Percentiles rank a stretch among this genome's conserved stretches.
Conservation (phyloP, 2,329 filamentous ascomycete genomes). For the Juglanconis juglandina region DNA sequence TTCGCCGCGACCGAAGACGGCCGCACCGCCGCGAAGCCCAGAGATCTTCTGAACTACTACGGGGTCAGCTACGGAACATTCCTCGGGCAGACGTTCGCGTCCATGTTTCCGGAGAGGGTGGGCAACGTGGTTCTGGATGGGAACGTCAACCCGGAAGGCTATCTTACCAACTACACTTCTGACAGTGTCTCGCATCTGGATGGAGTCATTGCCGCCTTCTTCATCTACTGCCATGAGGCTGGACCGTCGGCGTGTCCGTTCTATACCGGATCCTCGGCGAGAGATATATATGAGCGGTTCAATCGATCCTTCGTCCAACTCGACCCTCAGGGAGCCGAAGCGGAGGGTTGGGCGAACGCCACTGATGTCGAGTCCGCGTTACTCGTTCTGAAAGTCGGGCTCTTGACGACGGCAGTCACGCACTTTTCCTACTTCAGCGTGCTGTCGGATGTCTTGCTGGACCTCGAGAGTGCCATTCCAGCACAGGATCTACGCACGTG, state of each 20-base stretch:
- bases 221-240: conserved; percentile 38
- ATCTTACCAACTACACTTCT: conserved; percentile 31
- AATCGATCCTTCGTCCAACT: conserved; percentile 20
- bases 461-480: not conserved
- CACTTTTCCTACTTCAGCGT: not conserved
- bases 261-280: conserved; percentile 28
- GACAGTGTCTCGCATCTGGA: conserved; percentile 41
- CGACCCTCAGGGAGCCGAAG: conserved; percentile 16
- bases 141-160: conserved; percentile 39
- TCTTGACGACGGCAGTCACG: not conserved
- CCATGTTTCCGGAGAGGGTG: conserved; percentile 36
- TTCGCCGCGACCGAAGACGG: conserved; percentile 9
- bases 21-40: conserved; percentile 14
- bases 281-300: conserved; percentile 31
- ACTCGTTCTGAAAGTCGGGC: conserved; percentile 6
- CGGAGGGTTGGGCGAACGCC: conserved; percentile 21
- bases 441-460: not conserved
- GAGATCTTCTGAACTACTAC: conserved; percentile 35
- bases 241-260: conserved; percentile 37
- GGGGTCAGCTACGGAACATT: conserved; percentile 48
- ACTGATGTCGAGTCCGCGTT: conserved; percentile 17
- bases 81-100: conserved; percentile 37
- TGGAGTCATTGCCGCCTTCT: conserved; percentile 39
- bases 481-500: not conserved
- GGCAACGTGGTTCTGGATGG: conserved; percentile 41